These are phyloP conservation scores for Phellopilus nigrolimitatus DNA, from an alignment of 1,284 basidiomycete genomes.

Conservation along the genomic window DNA sequence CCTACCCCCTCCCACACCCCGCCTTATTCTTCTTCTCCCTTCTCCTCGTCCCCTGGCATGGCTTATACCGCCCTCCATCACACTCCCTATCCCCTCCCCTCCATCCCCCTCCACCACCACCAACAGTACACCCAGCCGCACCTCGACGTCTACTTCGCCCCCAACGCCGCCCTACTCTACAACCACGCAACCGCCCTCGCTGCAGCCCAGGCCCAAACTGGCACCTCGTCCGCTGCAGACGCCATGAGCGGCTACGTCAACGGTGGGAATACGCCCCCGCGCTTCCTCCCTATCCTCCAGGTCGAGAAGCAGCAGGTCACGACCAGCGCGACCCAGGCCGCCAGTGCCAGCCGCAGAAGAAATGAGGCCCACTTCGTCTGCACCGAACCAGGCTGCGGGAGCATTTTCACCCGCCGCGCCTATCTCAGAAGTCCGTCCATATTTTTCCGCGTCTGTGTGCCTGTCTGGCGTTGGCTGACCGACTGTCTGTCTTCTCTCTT, in stretches of 20 bases:
- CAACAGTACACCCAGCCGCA: constrained; percentile 24
- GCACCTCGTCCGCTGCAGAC: constrained; percentile 9
- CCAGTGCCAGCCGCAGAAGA: constrained; percentile 82
- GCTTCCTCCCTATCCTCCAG: constrained; percentile 76
- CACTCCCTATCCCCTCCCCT: constrained; percentile 28
- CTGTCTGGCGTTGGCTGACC: constrained; percentile 3
- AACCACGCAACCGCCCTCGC: constrained; percentile 30
- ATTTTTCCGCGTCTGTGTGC: constrained; percentile 19
- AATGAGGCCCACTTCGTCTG: constrained; percentile 91
- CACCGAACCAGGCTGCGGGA: constrained; percentile 92
- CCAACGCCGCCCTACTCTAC: constrained; percentile 44
- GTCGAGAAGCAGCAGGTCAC: constrained; percentile 93
- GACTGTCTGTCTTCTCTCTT: constrained; percentile 27
- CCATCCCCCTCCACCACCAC: constrained; percentile 31
- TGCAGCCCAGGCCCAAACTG: constrained; percentile 13
- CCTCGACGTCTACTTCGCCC: constrained; percentile 21
- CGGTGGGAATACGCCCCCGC: constrained; percentile 41
- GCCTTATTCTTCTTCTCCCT: constrained; percentile 10
- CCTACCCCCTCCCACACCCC: constrained; percentile 3
- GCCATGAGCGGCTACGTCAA: background rate
- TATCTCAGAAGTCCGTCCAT: constrained; percentile 76
- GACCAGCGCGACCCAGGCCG: constrained; percentile 89
- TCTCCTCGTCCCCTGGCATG: constrained; percentile 14
- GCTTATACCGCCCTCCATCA: constrained; percentile 22
- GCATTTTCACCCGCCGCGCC: constrained; percentile 88